Base-by-base conservation (phyloP, 768 basidiomycete genomes). In the Collybia sordida region DNA sequence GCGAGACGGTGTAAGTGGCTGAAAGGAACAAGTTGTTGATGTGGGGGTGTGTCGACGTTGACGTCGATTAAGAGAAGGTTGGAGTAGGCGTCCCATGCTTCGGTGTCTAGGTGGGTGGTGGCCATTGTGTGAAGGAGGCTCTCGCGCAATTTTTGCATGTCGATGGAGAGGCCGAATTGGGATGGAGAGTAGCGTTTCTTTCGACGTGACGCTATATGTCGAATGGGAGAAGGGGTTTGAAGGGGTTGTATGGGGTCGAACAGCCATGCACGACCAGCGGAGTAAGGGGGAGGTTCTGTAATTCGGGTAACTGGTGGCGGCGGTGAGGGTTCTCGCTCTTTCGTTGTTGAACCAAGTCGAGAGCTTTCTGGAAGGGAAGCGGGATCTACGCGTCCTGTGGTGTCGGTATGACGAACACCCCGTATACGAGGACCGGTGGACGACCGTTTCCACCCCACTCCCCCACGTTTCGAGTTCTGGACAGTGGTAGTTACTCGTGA, bases 1-100 rank as follows among this genome's bases (percentile, higher is more conserved):
- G 72, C 72, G 42, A 93, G 68, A 23, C 78, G 77, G 57, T 88
- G 85, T 31, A 91, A 79, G 50, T 81, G 74, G n/a, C 60, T 52
- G 51, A 67, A 68, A 34, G 71, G 71, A 23, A 75, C 66, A 37
- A 58, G 53, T 15, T 61, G 60, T n/a, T 64, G 40, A 19, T 59
- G 47, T 36, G 51, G 47, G 46, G 57, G 52, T 40, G 55, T 53
- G 40, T 52, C 36, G 45, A 60, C 47, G 46, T 58, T 56, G 52
- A 59, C 61, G 43, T 62, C 58, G 31, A 31, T 31, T 31, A 31
- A 11, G 58, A 67, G 60, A 45, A 79, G 70, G 35, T 57, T 60
- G 15, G 64, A 59, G 53, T 78, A 78, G 21, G 74, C 70, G n/a
- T 66, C 53, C 77, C 76, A 78, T 5, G 65, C 73, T 18, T 71